These are phyloP conservation scores for Clonostachys solani DNA, from an alignment of 2,329 filamentous ascomycete genomes.

Conservation along the genomic window DNA sequence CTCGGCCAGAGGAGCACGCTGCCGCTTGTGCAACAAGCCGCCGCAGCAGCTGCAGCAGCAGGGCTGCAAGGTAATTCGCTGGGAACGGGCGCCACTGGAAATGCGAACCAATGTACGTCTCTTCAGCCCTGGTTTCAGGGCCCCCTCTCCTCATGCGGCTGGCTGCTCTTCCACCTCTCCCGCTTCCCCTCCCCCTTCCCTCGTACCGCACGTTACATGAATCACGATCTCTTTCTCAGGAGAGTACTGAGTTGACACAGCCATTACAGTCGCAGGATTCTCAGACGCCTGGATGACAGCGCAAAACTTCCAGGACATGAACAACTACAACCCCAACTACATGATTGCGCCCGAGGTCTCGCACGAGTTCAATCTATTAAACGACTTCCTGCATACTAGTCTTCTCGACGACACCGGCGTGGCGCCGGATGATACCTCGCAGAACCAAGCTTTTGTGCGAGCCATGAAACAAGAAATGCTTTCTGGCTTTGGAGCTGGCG, in stretches of 20 bases:
- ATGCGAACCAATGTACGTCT: constrained; percentile 71
- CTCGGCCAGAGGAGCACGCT: constrained; percentile 50
- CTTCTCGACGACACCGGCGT: constrained; percentile 78
- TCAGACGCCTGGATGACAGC: constrained; percentile 75
- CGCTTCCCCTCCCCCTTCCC: neutral
- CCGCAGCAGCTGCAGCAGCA: constrained; percentile 63
- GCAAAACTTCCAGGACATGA: constrained; percentile 90
- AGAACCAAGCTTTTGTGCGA: constrained; percentile 36
- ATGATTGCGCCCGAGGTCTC: constrained; percentile 91
- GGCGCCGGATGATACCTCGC: constrained; percentile 59
- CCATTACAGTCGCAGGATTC: constrained; percentile 66
- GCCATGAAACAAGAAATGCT: constrained; percentile 41
- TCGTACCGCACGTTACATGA: neutral
- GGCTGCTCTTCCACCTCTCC: neutral
- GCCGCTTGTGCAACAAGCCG: constrained; percentile 68
- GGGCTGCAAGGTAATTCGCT: constrained; percentile 59
- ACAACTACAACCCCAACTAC: constrained; percentile 88
- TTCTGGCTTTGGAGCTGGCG: constrained; percentile 32
- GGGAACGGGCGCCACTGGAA: constrained; percentile 44
- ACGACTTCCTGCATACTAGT: constrained; percentile 92
- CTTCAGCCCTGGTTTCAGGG: neutral
- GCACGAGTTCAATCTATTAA: constrained; percentile 94
- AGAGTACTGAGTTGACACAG: constrained; percentile 13
- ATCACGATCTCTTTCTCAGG: constrained; percentile 8
- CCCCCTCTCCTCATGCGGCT: neutral